Base-by-base conservation (phyloP, 176 grass and related monocot genomes). In the Tillandsia leiboldiana region DNA sequence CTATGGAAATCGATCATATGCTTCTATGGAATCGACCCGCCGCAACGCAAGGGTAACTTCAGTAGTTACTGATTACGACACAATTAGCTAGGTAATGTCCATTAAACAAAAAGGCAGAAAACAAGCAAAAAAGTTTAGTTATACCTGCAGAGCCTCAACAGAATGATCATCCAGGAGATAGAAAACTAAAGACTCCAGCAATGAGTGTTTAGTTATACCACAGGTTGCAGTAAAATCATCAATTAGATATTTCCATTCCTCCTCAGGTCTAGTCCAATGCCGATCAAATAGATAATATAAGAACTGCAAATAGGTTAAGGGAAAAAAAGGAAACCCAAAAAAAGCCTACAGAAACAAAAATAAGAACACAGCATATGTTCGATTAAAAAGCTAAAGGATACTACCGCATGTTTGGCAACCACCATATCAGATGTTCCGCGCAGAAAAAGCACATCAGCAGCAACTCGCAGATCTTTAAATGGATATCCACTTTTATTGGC, bases 271-370 rank as follows among this genome's bases (percentile, higher is more conserved):
- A 12, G 70, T 85, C 93, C 93, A 87, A 76, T 97, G 83, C 48
- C 89, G 79, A 81, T 97, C 93, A 81, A 97, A 92, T 77, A 97
- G 72, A 89, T 97, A 92, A 80, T 97, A 97, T 51, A 97, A 73
- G 29, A 97, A 90, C 93, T 97, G 71, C 20, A 57, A 66, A 67
- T 49, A 65, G 65, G 68, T 54, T 77, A 66, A 66, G 73, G 26
- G 52, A 15, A 78, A 79, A 12, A 57, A 59, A 57, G 42, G 27
- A 64, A 64, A 69, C n/a, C 50, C 51, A 53, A 10, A 13, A n/a
- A 68, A 49, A n/a, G 49, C 10, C 54, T 77, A 50, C 15, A 80
- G 20, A 86, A 69, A 42, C 33, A 42, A 53, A 10, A 13, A 13
- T 65, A 33, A n/a, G 51, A 12, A 57, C 79, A 50, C 15, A 80